Base-by-base conservation (phyloP, 306 rosid genomes). In the Hippophae tibetana region DNA sequence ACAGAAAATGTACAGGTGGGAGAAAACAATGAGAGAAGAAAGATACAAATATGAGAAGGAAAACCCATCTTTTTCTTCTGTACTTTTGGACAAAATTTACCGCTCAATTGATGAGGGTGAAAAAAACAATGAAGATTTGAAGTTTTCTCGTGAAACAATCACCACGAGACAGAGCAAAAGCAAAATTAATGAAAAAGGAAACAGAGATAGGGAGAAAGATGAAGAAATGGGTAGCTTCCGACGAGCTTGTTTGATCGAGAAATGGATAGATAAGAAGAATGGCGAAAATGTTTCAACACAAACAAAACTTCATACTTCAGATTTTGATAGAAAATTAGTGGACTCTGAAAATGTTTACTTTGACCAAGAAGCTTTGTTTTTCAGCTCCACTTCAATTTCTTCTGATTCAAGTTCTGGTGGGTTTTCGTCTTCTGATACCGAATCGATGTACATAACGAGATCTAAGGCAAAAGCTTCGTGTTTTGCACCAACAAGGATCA, bases 381-480 rank as follows among this genome's bases (percentile, higher is more conserved):
- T 84, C 72, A 84, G 85, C 13, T 84, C 97, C 0, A 70, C 82
- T 63, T 92, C 99, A 3, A 78, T 68, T 65, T 89, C 94, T 18
- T 88, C 99, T 1, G 95, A 86, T 43, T 93, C 97, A 4, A 88
- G 94, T 56, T 93, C 82, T 9, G 95, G 89, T 3, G 76, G 90
- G 1, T 69, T 88, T 65, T 93, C 99, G 0, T 89, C 94, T 8
- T 89, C 99, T 0, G 99, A 93, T 42, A 81, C 94, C 0, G 99
- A 93, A 10, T 77, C 95, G 4, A 52, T 84, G 59, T 77, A 49
- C 59, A 78, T 71, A n/a, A 12, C 64, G 14, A 78, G 65, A 12
- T 18, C 23, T 18, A 18, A 18, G 23, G 65, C 87, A 6, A 57
- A 64, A 0, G 60, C 76, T 18, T 77, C 95, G 0, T 79, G 85